Conservation (phyloP, 2,329 filamentous ascomycete genomes). For the Fusarium scirpi region DNA sequence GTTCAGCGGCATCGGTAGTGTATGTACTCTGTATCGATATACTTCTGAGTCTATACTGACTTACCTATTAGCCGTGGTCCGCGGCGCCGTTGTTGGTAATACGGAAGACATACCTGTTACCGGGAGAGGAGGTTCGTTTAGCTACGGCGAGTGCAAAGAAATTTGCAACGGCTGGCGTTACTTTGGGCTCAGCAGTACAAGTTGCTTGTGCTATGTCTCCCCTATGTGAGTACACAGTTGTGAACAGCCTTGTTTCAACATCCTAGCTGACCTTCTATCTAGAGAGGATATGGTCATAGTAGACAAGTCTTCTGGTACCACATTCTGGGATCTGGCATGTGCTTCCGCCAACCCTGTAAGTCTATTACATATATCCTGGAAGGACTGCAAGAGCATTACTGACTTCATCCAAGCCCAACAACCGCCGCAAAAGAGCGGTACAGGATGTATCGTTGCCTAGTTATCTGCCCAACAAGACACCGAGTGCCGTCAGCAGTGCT, state of each 20-base stretch:
- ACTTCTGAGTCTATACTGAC: rapidly evolving
- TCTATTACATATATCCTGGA: rapidly evolving
- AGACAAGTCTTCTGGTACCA: not conserved
- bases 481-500: not conserved
- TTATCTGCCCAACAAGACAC: not conserved
- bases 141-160: not conserved
- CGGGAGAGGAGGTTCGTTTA: not conserved
- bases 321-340: not conserved
- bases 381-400: rapidly evolving
- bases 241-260: not conserved
- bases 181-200: not conserved
- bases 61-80: not conserved
- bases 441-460: not conserved
- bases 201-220: not conserved
- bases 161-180: not conserved
- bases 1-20: not conserved
- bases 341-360: not conserved
- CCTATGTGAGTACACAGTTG: not conserved
- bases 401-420: not conserved
- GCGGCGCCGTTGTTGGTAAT: not conserved
- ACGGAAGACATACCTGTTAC: not conserved
- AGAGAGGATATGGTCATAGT: not conserved
- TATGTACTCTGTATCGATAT: rapidly evolving
- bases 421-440: not conserved
- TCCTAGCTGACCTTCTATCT: rapidly evolving